phyloP scores from a whole-genome alignment of 305 asterid species.

The Fraxinus latifolia region DNA sequence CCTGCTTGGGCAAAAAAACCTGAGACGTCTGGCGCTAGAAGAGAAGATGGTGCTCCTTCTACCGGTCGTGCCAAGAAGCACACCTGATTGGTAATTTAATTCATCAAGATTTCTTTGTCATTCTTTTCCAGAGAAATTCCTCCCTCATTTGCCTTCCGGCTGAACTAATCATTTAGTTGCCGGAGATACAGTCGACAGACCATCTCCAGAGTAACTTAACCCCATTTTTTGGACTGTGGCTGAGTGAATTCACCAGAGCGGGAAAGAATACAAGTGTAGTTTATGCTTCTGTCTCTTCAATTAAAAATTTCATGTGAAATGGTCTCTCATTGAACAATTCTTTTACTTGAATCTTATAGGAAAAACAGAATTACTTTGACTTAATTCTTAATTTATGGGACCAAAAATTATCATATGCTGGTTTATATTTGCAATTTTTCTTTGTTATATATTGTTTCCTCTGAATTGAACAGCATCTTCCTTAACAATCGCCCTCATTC shows the following conservation, averaged over 20 bases:
- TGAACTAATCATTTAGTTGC: conserved; percentile 4
- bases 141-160: background rate
- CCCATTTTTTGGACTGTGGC: conserved; percentile 1
- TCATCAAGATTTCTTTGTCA: conserved; percentile 7
- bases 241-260: background rate
- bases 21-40: conserved; percentile 54
- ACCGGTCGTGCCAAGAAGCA: conserved; percentile 41
- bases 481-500: background rate
- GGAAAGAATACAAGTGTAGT: conserved; percentile 17
- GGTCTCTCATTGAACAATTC: background rate
- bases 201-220: conserved; percentile 8
- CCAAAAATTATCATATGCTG: background rate
- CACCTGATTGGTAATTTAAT: conserved; percentile 26
- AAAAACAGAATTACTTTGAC: background rate
- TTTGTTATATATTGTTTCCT: background rate
- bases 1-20: conserved; percentile 91
- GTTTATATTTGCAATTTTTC: background rate
- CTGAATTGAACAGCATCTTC: background rate
- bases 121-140: conserved; percentile 19
- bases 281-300: background rate
- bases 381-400: background rate
- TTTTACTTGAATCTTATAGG: background rate
- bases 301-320: background rate
- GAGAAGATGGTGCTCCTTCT: conserved; percentile 35
- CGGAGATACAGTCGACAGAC: conserved; percentile 7